Evolutionary conservation across 257 asterid species (phyloP), one percentile per base, ranked within the genome.

Genomic region (Perilla frutescens): DNA sequence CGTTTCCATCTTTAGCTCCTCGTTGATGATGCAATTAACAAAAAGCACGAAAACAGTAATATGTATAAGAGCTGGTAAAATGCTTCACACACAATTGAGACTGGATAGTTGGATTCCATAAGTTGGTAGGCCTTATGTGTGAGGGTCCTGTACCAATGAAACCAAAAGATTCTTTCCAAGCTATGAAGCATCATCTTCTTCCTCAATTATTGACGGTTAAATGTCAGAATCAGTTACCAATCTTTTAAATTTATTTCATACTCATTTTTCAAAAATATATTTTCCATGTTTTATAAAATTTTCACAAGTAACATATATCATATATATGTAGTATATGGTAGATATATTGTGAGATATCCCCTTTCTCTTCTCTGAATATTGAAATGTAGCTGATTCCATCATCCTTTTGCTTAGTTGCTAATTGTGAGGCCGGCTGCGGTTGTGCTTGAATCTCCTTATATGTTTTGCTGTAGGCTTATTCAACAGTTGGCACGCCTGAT

Each of bases 401-500:
- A 29, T 8, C 32, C 43, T 37, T n/a, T 54, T 31, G 5, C 12
- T 41, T 31, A 72, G 29, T 37, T 48, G 37, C 68, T 75, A 32
- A 32, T 14, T 50, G 44, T 61, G 60, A 66, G 70, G 58, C 44
- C 8, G 67, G 39, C 7, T 41, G 48, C 10, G 63, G 61, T 56
- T 71, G 49, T 41, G 44, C 43, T 31, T 63, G 36, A 41, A 36
- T 73, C 48, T 70, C 68, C 49, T 75, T 73, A 13, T 43, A 4
- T 58, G 29, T 66, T 74, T 79, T 39, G 47, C 48, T 80, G 77
- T 76, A 93, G 98, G 98, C 98, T 62, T 93, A 93, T 81, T 93
- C 98, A 71, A 93, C 97, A 45, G 98, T 93, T 69, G 98, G 98
- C 41, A 93, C 98, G n/a, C 98, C 97, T 81, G 98, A 93, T 84